Conservation (phyloP, 352 stramenopile species). For the Globisporangium rhizosaccharum region DNA sequence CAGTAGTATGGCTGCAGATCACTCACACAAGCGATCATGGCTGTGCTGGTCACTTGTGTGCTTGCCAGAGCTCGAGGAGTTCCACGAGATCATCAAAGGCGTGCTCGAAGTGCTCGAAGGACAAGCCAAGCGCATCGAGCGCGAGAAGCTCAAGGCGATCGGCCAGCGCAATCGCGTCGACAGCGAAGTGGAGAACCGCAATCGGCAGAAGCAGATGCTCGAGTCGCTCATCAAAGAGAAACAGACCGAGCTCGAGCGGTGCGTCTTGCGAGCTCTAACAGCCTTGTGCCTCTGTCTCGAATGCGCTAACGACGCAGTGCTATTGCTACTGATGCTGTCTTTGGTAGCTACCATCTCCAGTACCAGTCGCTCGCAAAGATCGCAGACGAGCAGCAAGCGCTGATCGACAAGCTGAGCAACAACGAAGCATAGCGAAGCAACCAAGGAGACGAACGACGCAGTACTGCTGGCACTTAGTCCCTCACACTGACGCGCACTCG, state of each 20-base stretch:
- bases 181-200: constrained; percentile 78
- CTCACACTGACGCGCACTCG: background rate
- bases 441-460: background rate
- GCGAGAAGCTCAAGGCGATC: constrained; percentile 82
- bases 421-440: constrained; percentile 47
- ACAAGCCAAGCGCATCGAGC: constrained; percentile 72
- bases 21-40: background rate
- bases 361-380: constrained; percentile 75
- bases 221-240: constrained; percentile 81
- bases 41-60: background rate
- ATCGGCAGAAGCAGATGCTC: constrained; percentile 74
- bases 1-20: background rate
- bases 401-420: constrained; percentile 87
- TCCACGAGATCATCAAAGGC: constrained; percentile 76
- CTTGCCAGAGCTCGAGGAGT: constrained; percentile 67
- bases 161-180: constrained; percentile 77
- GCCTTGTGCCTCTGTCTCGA: background rate
- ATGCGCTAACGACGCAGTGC: background rate
- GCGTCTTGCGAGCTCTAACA: background rate
- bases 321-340: constrained; percentile 1
- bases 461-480: background rate
- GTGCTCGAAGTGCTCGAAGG: constrained; percentile 77
- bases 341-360: constrained; percentile 67
- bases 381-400: constrained; percentile 68
- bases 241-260: constrained; percentile 75